Conservation (phyloP, 768 basidiomycete genomes). For the Rhodotorula babjevae region DNA sequence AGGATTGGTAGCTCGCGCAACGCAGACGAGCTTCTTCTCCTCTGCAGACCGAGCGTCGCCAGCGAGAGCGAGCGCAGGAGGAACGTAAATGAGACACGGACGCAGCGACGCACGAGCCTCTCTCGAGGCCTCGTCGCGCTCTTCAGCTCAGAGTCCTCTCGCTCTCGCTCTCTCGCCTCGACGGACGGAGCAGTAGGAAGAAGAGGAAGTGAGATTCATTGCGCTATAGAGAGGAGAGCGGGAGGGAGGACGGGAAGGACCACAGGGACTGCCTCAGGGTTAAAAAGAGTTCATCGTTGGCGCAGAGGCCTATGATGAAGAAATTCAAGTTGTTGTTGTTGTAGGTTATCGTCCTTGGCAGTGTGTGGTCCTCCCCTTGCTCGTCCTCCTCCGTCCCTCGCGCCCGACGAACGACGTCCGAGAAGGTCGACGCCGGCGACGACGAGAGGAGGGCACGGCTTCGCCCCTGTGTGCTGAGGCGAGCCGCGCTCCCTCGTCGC, state of each 20-base stretch:
- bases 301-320: constrained; percentile 21
- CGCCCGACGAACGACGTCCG: no score
- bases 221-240: background rate
- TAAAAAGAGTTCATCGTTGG: constrained; percentile 25
- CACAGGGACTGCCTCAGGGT: constrained; percentile 28
- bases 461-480: constrained; percentile 11
- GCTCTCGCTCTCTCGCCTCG: no score
- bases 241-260: background rate
- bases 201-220: background rate
- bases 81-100: no score
- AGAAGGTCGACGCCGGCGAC: background rate
- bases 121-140: no score
- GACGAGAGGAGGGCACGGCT: background rate
- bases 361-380: no score
- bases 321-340: constrained; percentile 29
- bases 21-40: no score
- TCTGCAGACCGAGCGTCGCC: no score
- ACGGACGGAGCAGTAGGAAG: background rate
- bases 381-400: background rate
- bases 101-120: no score
- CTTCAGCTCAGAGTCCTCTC: no score
- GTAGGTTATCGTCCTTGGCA: constrained; percentile 16
- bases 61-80: no score
- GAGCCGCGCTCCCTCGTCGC: background rate
- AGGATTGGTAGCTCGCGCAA: no score